phyloP scores from a whole-genome alignment of 202 grass and related monocot genomes.

The Carex sylvatica region DNA sequence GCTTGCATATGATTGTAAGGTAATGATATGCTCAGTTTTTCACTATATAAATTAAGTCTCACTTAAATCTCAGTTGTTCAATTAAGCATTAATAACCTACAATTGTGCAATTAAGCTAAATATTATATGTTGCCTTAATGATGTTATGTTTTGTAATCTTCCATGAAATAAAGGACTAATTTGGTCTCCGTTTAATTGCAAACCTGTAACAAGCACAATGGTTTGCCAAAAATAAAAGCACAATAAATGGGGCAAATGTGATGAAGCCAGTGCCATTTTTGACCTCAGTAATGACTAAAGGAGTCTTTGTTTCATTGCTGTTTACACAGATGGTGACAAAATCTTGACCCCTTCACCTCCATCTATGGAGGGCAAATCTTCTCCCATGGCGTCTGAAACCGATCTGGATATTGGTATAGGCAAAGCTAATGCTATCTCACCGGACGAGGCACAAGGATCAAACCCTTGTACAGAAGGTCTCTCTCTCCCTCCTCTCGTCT shows the following conservation, averaged over 20 bases:
- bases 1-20: background rate
- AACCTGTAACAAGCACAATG: background rate
- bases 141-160: background rate
- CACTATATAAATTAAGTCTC: background rate
- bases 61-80: background rate
- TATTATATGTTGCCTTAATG: slow-evolving; percentile 3
- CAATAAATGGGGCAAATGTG: background rate
- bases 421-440: slow-evolving; percentile 18
- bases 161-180: background rate
- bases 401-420: slow-evolving; percentile 10
- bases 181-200: background rate
- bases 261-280: background rate
- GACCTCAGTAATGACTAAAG: background rate
- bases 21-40: background rate
- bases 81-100: background rate
- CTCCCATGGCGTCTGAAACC: slow-evolving; percentile 11
- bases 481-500: background rate
- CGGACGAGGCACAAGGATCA: background rate
- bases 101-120: background rate
- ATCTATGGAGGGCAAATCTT: slow-evolving; percentile 16
- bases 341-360: background rate
- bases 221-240: background rate
- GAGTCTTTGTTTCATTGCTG: background rate
- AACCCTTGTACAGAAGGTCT: slow-evolving; percentile 16
- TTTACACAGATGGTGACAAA: slow-evolving; percentile 7